Percentiles rank a stretch among this genome's conserved stretches.
Evolutionary conservation across 768 basidiomycete species (phyloP).

Genomic region (Mycena vulgaris): DNA sequence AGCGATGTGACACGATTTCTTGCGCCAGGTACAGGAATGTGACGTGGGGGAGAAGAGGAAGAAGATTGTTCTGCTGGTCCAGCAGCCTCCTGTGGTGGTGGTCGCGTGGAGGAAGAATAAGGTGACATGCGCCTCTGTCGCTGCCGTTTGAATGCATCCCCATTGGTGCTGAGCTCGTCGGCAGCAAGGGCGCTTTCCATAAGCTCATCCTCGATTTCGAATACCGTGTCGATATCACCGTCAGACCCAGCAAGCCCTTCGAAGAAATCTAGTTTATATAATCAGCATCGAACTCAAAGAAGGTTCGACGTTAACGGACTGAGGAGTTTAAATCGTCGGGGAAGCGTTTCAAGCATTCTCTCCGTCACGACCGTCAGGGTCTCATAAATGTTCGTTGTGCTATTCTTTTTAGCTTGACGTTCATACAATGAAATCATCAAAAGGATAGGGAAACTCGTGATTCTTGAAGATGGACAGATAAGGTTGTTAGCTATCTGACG

Average conservation of each 20-base stretch:
- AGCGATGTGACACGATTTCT: constrained; percentile 62
- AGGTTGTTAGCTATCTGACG: background rate
- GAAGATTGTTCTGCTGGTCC: constrained; percentile 45
- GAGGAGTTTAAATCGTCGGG: constrained; percentile 80
- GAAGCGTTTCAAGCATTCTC: constrained; percentile 79
- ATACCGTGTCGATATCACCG: constrained; percentile 85
- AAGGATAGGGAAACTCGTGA: constrained; percentile 89
- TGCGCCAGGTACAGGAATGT: constrained; percentile 18
- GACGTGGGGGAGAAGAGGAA: constrained; percentile 46
- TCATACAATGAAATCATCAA: constrained; percentile 89
- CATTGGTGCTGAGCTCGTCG: constrained; percentile 24
- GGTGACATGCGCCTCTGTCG: constrained; percentile 51
- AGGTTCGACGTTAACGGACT: constrained; percentile 63
- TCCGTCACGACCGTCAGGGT: constrained; percentile 79
- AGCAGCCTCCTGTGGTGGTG: constrained; percentile 3
- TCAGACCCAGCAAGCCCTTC: constrained; percentile 84
- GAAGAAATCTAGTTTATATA: constrained; percentile 70
- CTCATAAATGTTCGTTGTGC: constrained; percentile 79
- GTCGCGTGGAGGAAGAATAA: constrained; percentile 43
- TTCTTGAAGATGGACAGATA: constrained; percentile 52
- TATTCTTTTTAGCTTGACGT: constrained; percentile 81
- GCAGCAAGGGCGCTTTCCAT: constrained; percentile 69
- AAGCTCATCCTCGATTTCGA: constrained; percentile 82
- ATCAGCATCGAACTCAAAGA: constrained; percentile 9
- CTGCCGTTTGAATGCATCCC: constrained; percentile 41